Conservation (phyloP, 495 filamentous ascomycete species). For the Articulospora tetracladia region DNA sequence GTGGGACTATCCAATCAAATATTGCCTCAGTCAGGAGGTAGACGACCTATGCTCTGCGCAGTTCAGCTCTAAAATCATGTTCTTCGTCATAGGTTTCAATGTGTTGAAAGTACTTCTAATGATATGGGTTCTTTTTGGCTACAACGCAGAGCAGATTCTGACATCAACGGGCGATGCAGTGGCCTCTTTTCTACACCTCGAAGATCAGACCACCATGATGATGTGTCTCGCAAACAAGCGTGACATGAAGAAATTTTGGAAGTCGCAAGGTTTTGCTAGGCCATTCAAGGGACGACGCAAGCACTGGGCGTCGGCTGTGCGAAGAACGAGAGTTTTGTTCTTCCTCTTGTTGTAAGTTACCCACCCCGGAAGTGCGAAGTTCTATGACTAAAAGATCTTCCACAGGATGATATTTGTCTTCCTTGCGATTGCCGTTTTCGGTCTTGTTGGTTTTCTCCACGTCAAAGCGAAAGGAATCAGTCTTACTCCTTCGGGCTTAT, state of each 20-base stretch:
- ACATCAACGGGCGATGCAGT: slow-evolving; percentile 5
- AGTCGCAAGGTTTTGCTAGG: slow-evolving; percentile 4
- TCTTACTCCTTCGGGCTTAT: slow-evolving; percentile 7
- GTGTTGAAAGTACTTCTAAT: slow-evolving; percentile 1
- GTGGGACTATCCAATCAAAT: slow-evolving; percentile 6
- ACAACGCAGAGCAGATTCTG: slow-evolving; percentile 4
- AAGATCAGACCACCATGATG: slow-evolving; percentile 4
- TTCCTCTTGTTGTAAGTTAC: slow-evolving; percentile 1
- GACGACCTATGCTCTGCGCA: slow-evolving; percentile 1
- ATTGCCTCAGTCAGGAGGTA: not conserved
- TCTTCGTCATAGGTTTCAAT: slow-evolving; percentile 7
- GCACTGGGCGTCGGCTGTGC: slow-evolving; percentile 4
- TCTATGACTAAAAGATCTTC: not conserved
- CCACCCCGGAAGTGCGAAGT: not conserved
- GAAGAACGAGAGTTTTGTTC: slow-evolving; percentile 7
- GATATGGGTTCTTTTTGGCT: slow-evolving; percentile 8
- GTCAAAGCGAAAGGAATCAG: slow-evolving; percentile 5
- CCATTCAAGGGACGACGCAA: not conserved
- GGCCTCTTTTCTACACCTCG: not conserved
- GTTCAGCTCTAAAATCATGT: slow-evolving; percentile 7
- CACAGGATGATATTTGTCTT: not conserved
- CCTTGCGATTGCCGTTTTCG: slow-evolving; percentile 3
- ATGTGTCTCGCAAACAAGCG: slow-evolving; percentile 13
- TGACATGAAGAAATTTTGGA: slow-evolving; percentile 2
- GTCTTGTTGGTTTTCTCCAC: slow-evolving; percentile 7